Conservation (phyloP, 805 yeast species). For the Candida lessepsii region DNA sequence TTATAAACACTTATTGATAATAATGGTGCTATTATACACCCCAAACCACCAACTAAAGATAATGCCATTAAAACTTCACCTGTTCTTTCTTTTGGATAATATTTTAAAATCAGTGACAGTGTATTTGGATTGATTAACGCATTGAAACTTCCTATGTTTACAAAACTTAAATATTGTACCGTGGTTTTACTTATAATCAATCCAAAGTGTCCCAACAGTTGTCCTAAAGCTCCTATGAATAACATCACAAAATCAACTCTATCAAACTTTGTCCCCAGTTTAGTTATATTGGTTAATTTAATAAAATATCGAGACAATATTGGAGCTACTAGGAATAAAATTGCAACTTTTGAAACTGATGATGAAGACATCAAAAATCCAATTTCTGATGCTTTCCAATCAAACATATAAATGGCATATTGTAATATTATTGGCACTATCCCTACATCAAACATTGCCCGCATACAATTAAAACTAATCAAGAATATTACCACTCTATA, state of each 20-base stretch:
- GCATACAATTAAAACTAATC: constrained; percentile 1
- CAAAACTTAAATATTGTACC: constrained; percentile 25
- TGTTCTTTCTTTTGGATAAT: constrained; percentile 46
- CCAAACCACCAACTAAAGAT: constrained; percentile 12
- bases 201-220: constrained; percentile 35
- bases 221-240: constrained; percentile 31
- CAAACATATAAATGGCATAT: constrained; percentile 50
- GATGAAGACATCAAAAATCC: constrained; percentile 51
- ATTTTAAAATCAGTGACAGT: constrained; percentile 55
- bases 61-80: constrained; percentile 14
- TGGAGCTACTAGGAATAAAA: constrained; percentile 51
- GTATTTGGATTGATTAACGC: constrained; percentile 52
- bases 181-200: constrained; percentile 23
- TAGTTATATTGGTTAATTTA: constrained; percentile 24
- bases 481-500: neutral
- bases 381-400: constrained; percentile 52
- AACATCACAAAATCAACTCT: constrained; percentile 42
- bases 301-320: constrained; percentile 28
- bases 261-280: constrained; percentile 43
- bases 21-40: constrained; percentile 45
- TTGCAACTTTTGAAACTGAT: constrained; percentile 40
- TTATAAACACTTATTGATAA: constrained; percentile 45
- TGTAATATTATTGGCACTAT: constrained; percentile 43
- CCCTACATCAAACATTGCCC: constrained; percentile 19
- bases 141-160: constrained; percentile 42